These are phyloP conservation scores for Colletotrichum sp. DNA, from an alignment of 2,329 filamentous ascomycete genomes.

Conservation along the genomic window DNA sequence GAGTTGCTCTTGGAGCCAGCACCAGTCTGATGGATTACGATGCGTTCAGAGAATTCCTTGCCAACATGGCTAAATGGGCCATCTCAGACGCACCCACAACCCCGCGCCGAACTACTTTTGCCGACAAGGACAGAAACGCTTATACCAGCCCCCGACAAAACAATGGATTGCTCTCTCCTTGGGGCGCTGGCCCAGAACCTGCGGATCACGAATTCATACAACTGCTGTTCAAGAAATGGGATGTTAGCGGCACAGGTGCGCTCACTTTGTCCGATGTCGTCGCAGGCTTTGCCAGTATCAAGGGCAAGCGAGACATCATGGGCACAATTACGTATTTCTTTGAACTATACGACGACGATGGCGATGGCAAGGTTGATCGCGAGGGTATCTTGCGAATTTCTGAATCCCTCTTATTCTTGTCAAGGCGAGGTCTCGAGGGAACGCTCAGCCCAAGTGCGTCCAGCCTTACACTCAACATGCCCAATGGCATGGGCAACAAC, in stretches of 20 bases:
- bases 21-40: conserved; percentile 97
- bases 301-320: conserved; percentile 96
- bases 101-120: conserved; percentile 50
- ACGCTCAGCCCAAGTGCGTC: conserved; percentile 70
- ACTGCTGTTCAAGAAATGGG: conserved; percentile 88
- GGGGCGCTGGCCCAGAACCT: conserved; percentile 67
- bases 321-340: conserved; percentile 98
- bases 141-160: conserved; percentile 16
- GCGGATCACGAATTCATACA: conserved; percentile 95
- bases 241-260: conserved; percentile 76
- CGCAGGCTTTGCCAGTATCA: conserved; percentile 86
- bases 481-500: conserved; percentile 47
- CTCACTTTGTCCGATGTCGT: conserved; percentile 92
- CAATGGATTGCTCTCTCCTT: conserved; percentile 46
- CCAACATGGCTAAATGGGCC: conserved; percentile 90
- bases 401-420: conserved; percentile 91
- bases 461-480: conserved; percentile 56
- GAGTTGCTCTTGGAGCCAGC: conserved; percentile 87
- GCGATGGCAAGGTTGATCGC: conserved; percentile 88
- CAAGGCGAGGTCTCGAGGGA: conserved; percentile 83
- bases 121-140: conserved; percentile 60
- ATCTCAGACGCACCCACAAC: conserved; percentile 81
- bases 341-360: conserved; percentile 92
- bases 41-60: conserved; percentile 92
- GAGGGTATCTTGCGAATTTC: conserved; percentile 96